phyloP scores from a whole-genome alignment of 768 basidiomycete species.

The Amanita muscaria region DNA sequence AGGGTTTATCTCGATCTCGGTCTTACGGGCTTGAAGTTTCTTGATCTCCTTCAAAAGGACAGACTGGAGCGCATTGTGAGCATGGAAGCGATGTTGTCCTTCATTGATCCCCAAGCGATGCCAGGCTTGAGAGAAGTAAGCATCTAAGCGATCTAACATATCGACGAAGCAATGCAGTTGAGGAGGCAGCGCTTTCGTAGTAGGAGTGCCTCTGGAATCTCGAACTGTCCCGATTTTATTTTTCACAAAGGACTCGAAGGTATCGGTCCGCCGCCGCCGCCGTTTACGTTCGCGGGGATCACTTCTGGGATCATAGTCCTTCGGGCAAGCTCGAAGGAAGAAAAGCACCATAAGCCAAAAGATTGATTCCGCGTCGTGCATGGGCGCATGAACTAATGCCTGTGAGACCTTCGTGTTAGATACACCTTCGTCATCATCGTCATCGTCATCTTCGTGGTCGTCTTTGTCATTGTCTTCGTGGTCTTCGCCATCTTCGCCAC shows the following conservation, averaged over 20 bases:
- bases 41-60: not conserved
- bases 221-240: not conserved
- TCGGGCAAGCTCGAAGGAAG: not conserved
- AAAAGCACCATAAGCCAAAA: not conserved
- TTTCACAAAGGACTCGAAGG: not conserved
- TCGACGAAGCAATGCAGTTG: not conserved
- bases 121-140: not conserved
- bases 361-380: not conserved
- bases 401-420: no score
- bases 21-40: not conserved
- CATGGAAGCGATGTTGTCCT: not conserved
- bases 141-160: not conserved
- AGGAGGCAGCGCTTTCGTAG: not conserved
- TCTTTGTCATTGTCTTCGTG: no score
- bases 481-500: no score
- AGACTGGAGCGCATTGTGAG: not conserved
- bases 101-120: not conserved
- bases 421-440: no score
- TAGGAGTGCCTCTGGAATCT: not conserved
- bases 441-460: no score
- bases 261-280: not conserved
- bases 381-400: not conserved
- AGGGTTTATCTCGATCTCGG: not conserved
- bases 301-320: not conserved
- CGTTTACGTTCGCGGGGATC: not conserved